Conservation (phyloP, 257 asterid species). For the Prunella vulgaris region DNA sequence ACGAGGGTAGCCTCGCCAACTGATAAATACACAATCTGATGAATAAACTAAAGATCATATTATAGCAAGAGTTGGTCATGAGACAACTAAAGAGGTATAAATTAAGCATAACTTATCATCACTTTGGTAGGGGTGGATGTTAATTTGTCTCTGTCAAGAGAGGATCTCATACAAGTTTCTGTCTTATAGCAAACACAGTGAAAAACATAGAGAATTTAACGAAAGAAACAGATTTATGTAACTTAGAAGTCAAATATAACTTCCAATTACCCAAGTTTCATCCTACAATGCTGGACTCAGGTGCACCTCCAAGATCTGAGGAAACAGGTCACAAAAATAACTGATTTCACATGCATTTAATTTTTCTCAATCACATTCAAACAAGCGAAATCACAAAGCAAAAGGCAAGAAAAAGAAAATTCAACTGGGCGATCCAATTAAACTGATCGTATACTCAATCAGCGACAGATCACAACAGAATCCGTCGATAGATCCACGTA, state of each 20-base stretch:
- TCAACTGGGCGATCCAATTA: not conserved
- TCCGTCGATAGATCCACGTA: slow-evolving; percentile 13
- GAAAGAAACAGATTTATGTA: not conserved
- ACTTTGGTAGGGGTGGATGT: too few species aligned
- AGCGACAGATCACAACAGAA: not conserved
- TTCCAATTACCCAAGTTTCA: not conserved
- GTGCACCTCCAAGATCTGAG: slow-evolving; percentile 9
- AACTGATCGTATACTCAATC: not conserved
- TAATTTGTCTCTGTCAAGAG: too few species aligned
- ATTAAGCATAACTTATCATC: too few species aligned
- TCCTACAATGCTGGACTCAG: not conserved
- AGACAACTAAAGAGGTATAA: too few species aligned
- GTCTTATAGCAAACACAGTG: too few species aligned
- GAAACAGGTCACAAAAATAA: not conserved
- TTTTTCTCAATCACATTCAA: not conserved
- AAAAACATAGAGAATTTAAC: not conserved
- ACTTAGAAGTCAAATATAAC: not conserved
- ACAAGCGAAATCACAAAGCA: not conserved
- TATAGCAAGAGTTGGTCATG: too few species aligned
- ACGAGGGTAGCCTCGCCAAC: not conserved
- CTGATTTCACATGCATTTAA: not conserved
- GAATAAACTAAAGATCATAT: too few species aligned
- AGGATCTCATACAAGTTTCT: too few species aligned
- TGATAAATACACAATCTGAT: not conserved
- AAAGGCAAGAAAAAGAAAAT: not conserved